A percentile compares a stretch with the other conserved stretches of the same genome.
Conservation (phyloP, 306 rosid genomes). For the Gillenia trifoliata region DNA sequence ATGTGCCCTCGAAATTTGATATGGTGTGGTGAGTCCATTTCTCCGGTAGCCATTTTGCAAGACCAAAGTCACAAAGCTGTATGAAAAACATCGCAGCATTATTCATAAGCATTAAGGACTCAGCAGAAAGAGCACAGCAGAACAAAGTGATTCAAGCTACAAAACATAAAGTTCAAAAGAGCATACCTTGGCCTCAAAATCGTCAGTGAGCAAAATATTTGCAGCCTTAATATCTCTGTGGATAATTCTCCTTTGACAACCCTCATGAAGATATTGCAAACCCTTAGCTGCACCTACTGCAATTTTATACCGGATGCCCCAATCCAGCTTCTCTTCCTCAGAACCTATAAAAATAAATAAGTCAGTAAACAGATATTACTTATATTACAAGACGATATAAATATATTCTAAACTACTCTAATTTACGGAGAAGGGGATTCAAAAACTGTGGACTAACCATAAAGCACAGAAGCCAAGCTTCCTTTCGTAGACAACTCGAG, state of each 20-base stretch:
- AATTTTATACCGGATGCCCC: conserved; percentile 78
- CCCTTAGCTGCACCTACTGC: conserved; percentile 83
- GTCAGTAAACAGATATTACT: not conserved
- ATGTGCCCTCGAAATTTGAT: conserved; percentile 93
- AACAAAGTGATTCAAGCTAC: conserved; percentile 7
- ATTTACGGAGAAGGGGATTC: not conserved
- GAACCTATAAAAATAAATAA: conserved; percentile 36
- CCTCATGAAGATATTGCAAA: conserved; percentile 81
- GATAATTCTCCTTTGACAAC: conserved; percentile 87
- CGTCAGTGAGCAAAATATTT: conserved; percentile 77
- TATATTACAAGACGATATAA: not conserved
- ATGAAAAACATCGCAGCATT: not conserved
- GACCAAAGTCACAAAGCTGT: conserved; percentile 96
- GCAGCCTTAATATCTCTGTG: conserved; percentile 99
- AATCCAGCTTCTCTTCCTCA: conserved; percentile 53
- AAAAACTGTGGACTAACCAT: conserved; percentile 37
- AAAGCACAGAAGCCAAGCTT: conserved; percentile 80
- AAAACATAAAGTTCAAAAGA: conserved; percentile 14
- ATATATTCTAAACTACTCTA: not conserved
- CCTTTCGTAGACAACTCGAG: conserved; percentile 83
- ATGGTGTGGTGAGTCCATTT: conserved; percentile 87
- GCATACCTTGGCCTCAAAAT: conserved; percentile 77
- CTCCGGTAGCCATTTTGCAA: conserved; percentile 96
- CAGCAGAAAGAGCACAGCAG: not conserved
- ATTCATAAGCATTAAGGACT: not conserved